Conservation (phyloP, 495 filamentous ascomycete genomes). For the Xylaria curta region DNA sequence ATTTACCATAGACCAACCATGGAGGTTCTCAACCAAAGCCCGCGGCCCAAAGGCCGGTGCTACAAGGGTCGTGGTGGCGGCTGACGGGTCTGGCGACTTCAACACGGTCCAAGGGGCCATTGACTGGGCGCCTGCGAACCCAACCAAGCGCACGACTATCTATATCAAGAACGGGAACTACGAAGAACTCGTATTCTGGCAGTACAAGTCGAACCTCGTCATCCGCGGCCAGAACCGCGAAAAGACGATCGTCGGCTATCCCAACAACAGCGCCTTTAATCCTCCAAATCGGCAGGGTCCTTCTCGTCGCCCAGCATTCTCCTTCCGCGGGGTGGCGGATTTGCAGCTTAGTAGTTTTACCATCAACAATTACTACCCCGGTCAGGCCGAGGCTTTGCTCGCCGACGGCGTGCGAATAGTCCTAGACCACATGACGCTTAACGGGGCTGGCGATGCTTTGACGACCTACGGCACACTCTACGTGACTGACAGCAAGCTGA, state of each 20-base stretch:
- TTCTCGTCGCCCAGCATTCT: constrained; percentile 31
- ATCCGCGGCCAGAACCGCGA: constrained; percentile 26
- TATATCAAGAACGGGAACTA: constrained; percentile 28
- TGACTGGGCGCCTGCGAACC: constrained; percentile 30
- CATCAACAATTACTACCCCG: constrained; percentile 30
- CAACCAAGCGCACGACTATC: constrained; percentile 19
- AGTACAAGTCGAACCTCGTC: constrained; percentile 29
- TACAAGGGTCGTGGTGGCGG: constrained; percentile 24
- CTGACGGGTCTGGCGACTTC: constrained; percentile 31
- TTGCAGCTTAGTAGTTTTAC: constrained; percentile 29
- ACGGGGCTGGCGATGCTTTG: constrained; percentile 31
- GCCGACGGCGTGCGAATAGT: constrained; percentile 25
- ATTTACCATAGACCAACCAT: constrained; percentile 22
- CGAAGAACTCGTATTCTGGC: constrained; percentile 31
- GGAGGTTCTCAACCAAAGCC: constrained; percentile 31
- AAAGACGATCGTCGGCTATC: constrained; percentile 30
- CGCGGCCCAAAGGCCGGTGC: constrained; percentile 17
- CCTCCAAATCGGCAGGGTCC: constrained; percentile 31
- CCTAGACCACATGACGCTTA: constrained; percentile 28
- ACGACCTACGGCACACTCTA: constrained; percentile 32
- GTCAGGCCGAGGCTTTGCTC: constrained; percentile 30
- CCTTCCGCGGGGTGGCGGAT: constrained; percentile 26
- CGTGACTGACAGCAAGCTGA: constrained; percentile 25
- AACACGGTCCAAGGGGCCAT: constrained; percentile 32
- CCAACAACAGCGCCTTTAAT: constrained; percentile 35